Conservation (phyloP, 2,329 filamentous ascomycete genomes). For the Colletotrichum lindemuthianum region DNA sequence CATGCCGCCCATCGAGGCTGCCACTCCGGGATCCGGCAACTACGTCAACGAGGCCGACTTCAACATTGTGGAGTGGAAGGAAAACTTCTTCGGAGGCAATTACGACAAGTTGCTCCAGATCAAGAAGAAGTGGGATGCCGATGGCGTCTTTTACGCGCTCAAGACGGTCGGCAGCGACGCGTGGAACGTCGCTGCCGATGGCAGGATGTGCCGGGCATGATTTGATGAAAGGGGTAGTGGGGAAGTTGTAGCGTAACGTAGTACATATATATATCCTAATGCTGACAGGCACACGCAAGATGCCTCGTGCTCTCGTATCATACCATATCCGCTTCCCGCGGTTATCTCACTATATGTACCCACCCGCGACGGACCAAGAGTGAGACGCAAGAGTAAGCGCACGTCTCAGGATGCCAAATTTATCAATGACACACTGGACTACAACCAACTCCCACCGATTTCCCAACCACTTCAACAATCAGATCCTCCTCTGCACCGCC, state of each 20-base stretch:
- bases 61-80: conserved; percentile 55
- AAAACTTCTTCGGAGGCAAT: conserved; percentile 58
- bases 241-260: conserved; percentile 2
- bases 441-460: too few relatives aligned
- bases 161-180: conserved; percentile 62
- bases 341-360: neutral
- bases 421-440: too few relatives aligned
- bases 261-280: conserved; percentile 11
- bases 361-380: too few relatives aligned
- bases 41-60: conserved; percentile 65
- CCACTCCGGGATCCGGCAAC: conserved; percentile 52
- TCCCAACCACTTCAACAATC: too few relatives aligned
- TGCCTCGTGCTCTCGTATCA: conserved; percentile 8
- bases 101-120: conserved; percentile 53
- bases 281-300: neutral
- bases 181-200: conserved; percentile 54
- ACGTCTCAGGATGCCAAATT: too few relatives aligned
- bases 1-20: conserved; percentile 36
- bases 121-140: conserved; percentile 62
- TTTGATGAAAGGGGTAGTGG: neutral
- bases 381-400: too few relatives aligned
- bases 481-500: too few relatives aligned
- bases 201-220: conserved; percentile 51
- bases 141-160: conserved; percentile 56
- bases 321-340: neutral